A percentile compares a stretch with the other conserved stretches of the same genome.
These are phyloP conservation scores for Aspergillus sclerotialis DNA, from an alignment of 2,329 filamentous ascomycete genomes.

Conservation along the genomic window DNA sequence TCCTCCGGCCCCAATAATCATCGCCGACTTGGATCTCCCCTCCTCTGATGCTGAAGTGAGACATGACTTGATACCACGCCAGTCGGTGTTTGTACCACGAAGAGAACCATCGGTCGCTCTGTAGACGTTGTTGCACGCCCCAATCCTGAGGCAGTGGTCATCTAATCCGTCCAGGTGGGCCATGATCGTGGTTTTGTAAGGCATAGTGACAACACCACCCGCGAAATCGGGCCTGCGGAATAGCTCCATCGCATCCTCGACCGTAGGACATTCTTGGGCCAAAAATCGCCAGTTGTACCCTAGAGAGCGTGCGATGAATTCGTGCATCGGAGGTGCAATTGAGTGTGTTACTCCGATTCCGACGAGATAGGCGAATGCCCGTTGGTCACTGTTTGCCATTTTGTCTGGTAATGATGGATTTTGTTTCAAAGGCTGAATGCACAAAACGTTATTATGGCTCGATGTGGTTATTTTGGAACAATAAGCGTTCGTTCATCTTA, in stretches of 20 bases:
- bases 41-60: conserved; percentile 14
- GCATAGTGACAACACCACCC: conserved; percentile 37
- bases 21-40: conserved; percentile 15
- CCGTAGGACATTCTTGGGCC: conserved; percentile 20
- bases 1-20: conserved; percentile 39
- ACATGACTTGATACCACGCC: conserved; percentile 35
- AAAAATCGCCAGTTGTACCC: conserved; percentile 29
- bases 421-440: conserved; percentile 14
- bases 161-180: conserved; percentile 29
- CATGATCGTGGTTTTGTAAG: conserved; percentile 32
- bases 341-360: conserved; percentile 37
- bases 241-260: conserved; percentile 25
- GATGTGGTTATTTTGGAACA: too few species aligned
- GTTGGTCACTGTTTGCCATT: background rate
- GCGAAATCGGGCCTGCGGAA: conserved; percentile 22
- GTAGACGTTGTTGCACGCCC: conserved; percentile 23
- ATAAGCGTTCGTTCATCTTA: too few species aligned
- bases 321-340: conserved; percentile 36
- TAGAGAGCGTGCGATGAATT: conserved; percentile 30
- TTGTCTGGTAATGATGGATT: background rate
- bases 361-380: conserved; percentile 25
- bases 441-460: conserved; percentile 21
- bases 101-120: conserved; percentile 14
- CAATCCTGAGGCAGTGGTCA: conserved; percentile 26
- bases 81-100: conserved; percentile 39